Base-by-base conservation (phyloP, 148 eudicot species). In the Rhododendron williamsianum region DNA sequence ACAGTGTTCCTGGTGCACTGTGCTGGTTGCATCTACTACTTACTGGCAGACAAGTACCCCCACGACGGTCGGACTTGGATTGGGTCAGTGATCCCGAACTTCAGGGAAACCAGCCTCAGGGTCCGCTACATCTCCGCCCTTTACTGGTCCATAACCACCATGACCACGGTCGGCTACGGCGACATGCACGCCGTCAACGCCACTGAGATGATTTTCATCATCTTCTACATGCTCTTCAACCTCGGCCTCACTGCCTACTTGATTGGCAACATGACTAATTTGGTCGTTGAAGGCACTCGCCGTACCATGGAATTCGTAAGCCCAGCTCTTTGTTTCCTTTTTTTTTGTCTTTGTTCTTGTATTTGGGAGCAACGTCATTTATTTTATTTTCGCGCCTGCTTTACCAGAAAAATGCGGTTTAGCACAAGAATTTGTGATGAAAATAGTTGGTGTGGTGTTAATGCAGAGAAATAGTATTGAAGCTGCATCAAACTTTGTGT, bases 211-310 rank as follows among this genome's bases (percentile, higher is more conserved):
- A 87, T 92, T 36, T 96, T 96, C 86, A 91, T 89, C 23, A 90
- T 92, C n/a, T 92, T 93, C 82, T 96, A 92, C 82, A 94, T 96
- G 98, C 95, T 96, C 82, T 92, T 96, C 87, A 96, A 96, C 84
- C 90, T 96, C 3, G 94, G 95, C 78, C 92, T 96, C 60, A 96
- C 97, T 9, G 93, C 99, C n/a, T 96, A 96, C 81, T 88, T 96
- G 78, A 96, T 96, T 45, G 99, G 99, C 4, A 96, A 96, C 88
- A 96, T 96, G 96, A 95, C 98, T 16, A 95, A 95, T 60, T 87
- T 95, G 78, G 98, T 95, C 16, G 96, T 95, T 27, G 94, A 95
- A 91, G 95, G 98, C 83, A 95, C 96, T 82, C 92, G 95, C 5
- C 93, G 94, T 10, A 95, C 98, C 84, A 95, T 93, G 96, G 95